Evolutionary conservation across 1,284 basidiomycete genomes (phyloP), one percentile per base, ranked within the genome.

Genomic region (Microbotryum saponariae): DNA sequence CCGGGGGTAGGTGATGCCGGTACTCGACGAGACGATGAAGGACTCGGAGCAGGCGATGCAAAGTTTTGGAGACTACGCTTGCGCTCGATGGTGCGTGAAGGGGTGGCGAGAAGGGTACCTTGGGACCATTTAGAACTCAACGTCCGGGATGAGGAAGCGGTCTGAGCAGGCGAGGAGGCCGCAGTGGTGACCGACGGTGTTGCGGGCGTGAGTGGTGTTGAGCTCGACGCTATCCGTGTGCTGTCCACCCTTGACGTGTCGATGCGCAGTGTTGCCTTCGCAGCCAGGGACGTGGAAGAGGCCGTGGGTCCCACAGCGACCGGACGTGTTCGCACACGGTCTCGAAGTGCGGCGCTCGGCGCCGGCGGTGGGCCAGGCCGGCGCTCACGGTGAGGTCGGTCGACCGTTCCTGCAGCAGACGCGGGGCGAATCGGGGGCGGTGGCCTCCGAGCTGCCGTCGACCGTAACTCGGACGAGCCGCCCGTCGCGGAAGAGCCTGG

Each of bases 301-400:
- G 37, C 16, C 16, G 12, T 42, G 37, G 37, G 5, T 42, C 37
- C 14, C 16, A 42, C 37, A 16, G 16, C 37, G 16, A 18, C 37
- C 37, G 37, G 45, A 18, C 56, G 48, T 9, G 56, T 8, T 25
- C 50, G 56, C 20, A 58, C 50, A 46, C 82, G 82, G 42, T 74
- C 63, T 58, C 71, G 71, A 33, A 76, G 73, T 47, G 71, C 47
- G 76, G 72, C 33, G 65, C 66, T 52, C 68, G 69, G 47, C 59
- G 58, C 44, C 63, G 70, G 55, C 29, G 54, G 59, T 54, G 54
- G 67, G 62, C 55, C 61, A 65, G 56, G 57, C 44, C 52, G 59
- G 29, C 56, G 51, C 49, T 46, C 54, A 31, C 27, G 54, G 37
- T 33, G 60, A 47, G 51, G 58, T 49, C 9, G 56, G 21, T 25